Conservation (phyloP, 306 rosid species). For the Trichosanthes cucumerina region DNA sequence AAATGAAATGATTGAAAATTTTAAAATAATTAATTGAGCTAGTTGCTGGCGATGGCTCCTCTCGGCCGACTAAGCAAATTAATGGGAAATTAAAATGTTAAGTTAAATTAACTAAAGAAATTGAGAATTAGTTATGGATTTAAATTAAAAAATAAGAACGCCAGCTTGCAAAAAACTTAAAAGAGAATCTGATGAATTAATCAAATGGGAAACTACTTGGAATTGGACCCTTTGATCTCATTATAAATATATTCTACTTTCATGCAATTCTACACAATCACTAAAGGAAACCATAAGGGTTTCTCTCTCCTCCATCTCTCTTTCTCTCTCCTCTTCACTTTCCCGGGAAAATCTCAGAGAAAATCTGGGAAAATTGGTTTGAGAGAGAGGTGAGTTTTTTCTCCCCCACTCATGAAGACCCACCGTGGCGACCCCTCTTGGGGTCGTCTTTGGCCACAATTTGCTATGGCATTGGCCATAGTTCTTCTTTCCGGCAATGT, state of each 20-base stretch:
- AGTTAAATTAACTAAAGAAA: background rate
- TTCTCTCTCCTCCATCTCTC: background rate
- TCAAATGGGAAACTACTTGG: background rate
- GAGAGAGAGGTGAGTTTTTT: background rate
- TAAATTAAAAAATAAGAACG: background rate
- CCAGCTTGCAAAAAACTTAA: conserved; percentile 1
- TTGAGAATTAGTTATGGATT: background rate
- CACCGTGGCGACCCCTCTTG: conserved; percentile 48
- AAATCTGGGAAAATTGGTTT: conserved; percentile 24
- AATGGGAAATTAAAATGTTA: background rate
- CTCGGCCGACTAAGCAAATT: background rate
- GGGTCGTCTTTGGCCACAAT: conserved; percentile 62
- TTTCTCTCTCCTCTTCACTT: background rate
- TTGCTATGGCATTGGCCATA: conserved; percentile 58
- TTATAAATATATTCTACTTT: conserved; percentile 2
- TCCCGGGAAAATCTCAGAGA: background rate
- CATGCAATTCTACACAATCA: background rate
- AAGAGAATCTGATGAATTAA: conserved; percentile 7
- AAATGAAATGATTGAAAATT: background rate
- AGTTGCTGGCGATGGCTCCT: conserved; percentile 3
- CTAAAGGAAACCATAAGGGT: background rate
- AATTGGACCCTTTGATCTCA: background rate
- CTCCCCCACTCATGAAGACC: conserved; percentile 34
- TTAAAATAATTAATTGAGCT: background rate
- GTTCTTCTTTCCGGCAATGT: conserved; percentile 43